Base-by-base conservation (phyloP, 2,329 filamentous ascomycete species). In the Monosporascus sp. region DNA sequence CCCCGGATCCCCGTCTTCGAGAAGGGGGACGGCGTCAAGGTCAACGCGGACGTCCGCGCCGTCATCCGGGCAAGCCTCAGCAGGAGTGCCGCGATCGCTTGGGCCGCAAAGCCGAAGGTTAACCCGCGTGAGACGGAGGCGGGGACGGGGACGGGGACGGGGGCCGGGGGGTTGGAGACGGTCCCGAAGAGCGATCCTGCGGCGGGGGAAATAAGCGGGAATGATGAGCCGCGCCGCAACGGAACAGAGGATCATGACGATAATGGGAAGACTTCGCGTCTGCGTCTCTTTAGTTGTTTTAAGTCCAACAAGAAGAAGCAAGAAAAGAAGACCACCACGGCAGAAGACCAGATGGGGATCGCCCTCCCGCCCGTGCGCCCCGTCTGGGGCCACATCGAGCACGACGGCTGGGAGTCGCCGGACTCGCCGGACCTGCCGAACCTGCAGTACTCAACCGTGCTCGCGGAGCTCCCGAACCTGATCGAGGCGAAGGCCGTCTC, bases 401-500 rank as follows among this genome's bases (percentile, higher is more conserved):
- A 99, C 67, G 78, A 85, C 17, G 94, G 93, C 50, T 97, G 94
- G 93, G 87, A 88, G 2, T 89, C 91, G 2, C 93, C 93, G 6
- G 80, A 82, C 31, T 87, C 84, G 1, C 75, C 81, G 8, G 88
- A 94, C 65, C 73, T 94, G 19, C 85, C 90, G 5, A 84, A 90
- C 64, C 73, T 97, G n/a, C 85, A 95, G 59, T 97, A 96, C 70
- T 80, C 79, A 61, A 84, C 85, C 2, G 90, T 99, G 24, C 78
- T 97, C 19, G 79, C 81, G 38, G 93, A 97, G 70, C 78, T 99
- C 24, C 90, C 92, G 1, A 87, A 95, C 65, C 78, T 97, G 27
- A 89, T 97, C 58, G 93, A 97, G 74, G 93, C 90, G 9, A 93
- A 93, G 69, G 93, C 91, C 1, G 84, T 97, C n/a, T 91, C 89